These are phyloP conservation scores for Leptomonas seymouri DNA, from an alignment of 208 protist species.

Conservation along the genomic window DNA sequence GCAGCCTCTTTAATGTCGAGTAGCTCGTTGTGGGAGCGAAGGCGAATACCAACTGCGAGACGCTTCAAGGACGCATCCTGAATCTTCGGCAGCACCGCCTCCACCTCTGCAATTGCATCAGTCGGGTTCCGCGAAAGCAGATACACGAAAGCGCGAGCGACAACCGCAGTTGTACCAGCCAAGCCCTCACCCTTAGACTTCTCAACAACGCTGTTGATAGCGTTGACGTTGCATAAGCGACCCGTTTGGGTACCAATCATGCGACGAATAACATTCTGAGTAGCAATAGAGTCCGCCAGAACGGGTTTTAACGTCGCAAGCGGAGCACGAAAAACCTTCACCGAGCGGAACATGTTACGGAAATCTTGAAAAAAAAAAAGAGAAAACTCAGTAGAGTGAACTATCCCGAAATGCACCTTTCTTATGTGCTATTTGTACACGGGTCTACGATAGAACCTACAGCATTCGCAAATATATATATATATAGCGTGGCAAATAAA, in stretches of 20 bases:
- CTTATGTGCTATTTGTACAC: not conserved
- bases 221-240: conserved; percentile 47
- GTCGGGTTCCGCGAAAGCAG: conserved; percentile 51
- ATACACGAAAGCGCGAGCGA: conserved; percentile 59
- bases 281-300: conserved; percentile 59
- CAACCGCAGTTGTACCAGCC: conserved; percentile 49
- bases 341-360: conserved; percentile 52
- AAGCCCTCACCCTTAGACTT: conserved; percentile 81
- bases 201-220: conserved; percentile 66
- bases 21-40: conserved; percentile 67
- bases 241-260: conserved; percentile 53
- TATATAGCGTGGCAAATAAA: not conserved
- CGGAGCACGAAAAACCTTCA: conserved; percentile 45
- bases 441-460: conserved; percentile 10
- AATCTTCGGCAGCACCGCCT: conserved; percentile 66
- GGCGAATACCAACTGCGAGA: conserved; percentile 66
- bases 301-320: conserved; percentile 74
- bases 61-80: conserved; percentile 61
- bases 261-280: conserved; percentile 54
- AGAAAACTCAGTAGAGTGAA: not conserved
- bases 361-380: conserved; percentile 4
- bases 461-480: not conserved
- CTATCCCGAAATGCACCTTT: conserved; percentile 1
- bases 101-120: conserved; percentile 59
- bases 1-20: conserved; percentile 80